A percentile compares a stretch with the other conserved stretches of the same genome.
These are phyloP conservation scores for Plasmodium adleri DNA, from an alignment of 169 alveolate species.

Conservation along the genomic window DNA sequence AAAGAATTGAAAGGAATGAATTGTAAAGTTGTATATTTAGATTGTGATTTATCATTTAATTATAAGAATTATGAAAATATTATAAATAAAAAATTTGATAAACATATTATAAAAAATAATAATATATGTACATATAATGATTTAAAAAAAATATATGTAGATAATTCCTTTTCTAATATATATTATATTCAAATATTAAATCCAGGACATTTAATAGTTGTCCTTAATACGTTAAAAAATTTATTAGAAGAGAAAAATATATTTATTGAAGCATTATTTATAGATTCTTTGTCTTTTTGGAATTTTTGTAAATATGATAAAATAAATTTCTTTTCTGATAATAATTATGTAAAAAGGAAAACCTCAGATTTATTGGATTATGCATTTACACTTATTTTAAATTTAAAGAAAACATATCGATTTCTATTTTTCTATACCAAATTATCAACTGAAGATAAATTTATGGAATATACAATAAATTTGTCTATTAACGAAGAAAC, in stretches of 20 bases:
- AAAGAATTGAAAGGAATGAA: constrained; percentile 68
- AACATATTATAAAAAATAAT: constrained; percentile 6
- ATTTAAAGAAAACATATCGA: constrained; percentile 49
- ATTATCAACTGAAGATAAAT: constrained; percentile 48
- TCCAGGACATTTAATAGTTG: constrained; percentile 68
- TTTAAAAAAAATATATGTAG: constrained; percentile 30
- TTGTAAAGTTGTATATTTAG: constrained; percentile 63
- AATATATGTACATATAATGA: neutral
- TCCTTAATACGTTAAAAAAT: constrained; percentile 62
- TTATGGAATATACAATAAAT: constrained; percentile 61
- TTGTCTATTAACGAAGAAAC: constrained; percentile 20
- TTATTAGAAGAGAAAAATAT: constrained; percentile 42
- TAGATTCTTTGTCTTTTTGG: constrained; percentile 73
- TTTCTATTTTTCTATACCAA: constrained; percentile 67
- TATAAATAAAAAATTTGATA: constrained; percentile 32
- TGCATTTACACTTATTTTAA: constrained; percentile 73
- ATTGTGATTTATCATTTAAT: constrained; percentile 62
- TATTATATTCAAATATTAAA: constrained; percentile 66
- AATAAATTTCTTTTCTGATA: constrained; percentile 71
- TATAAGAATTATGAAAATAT: constrained; percentile 61
- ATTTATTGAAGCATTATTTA: constrained; percentile 48
- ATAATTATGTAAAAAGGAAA: constrained; percentile 59
- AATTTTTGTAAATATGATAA: constrained; percentile 70
- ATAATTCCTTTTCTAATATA: constrained; percentile 53
- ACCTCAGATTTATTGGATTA: constrained; percentile 61